phyloP scores from a whole-genome alignment of 2,329 filamentous ascomycete genomes.

The Fusarium chlamydosporum region DNA sequence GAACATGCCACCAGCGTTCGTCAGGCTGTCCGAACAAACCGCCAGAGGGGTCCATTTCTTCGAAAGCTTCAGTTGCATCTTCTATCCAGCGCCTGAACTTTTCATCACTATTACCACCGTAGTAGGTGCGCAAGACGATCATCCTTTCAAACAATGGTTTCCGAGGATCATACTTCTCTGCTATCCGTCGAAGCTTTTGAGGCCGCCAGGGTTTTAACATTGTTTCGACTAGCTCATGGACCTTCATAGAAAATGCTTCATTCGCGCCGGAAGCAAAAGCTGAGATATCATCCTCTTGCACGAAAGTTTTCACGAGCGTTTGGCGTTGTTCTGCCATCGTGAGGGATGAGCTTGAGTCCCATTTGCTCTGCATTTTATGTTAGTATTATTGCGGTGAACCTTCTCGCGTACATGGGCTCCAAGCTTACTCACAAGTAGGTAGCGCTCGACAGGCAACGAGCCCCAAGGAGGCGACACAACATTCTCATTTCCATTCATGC shows the following conservation, averaged over 20 bases:
- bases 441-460: not conserved
- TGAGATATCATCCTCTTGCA: not conserved
- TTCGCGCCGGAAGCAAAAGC: not conserved
- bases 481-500: not conserved
- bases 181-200: not conserved
- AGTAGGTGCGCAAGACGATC: not conserved
- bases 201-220: not conserved
- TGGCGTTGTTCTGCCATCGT: not conserved
- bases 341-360: not conserved
- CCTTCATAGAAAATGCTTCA: fast-evolving
- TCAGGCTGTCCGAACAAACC: not conserved
- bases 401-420: no score
- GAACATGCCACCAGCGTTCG: constrained; percentile 3
- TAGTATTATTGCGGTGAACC: not conserved
- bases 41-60: not conserved
- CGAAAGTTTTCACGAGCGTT: not conserved
- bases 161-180: not conserved
- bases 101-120: not conserved
- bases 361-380: not conserved
- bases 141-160: not conserved
- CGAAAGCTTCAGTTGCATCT: not conserved
- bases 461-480: not conserved
- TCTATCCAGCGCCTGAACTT: not conserved
- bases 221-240: not conserved
- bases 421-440: not conserved